Evolutionary conservation across 73 alveolate genomes (phyloP).

Genomic region (Paraurostyla sp.): DNA sequence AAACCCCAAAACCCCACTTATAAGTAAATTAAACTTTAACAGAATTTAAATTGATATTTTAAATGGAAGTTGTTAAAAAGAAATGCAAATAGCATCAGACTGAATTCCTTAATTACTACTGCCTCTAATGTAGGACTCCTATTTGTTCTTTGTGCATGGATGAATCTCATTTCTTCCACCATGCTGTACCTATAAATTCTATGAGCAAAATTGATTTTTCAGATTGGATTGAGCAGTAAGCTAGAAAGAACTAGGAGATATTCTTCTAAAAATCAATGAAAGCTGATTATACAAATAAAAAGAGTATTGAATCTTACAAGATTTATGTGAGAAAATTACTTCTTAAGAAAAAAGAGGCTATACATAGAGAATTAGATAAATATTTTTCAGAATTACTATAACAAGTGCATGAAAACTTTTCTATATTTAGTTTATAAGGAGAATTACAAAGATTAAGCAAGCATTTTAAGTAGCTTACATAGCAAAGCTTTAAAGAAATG

Average conservation of each 20-base stretch:
- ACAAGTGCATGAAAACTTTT: constrained; percentile 14
- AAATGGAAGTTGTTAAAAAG: not conserved
- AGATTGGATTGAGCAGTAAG: constrained; percentile 46
- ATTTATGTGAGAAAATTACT: constrained; percentile 42
- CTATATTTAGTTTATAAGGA: constrained; percentile 12
- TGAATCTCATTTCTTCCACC: constrained; percentile 62
- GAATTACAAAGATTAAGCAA: constrained; percentile 15
- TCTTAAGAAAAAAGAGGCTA: constrained; percentile 30
- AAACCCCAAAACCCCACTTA: too few species aligned
- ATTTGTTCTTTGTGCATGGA: constrained; percentile 52
- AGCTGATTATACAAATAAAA: not conserved
- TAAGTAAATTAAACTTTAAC: too few species aligned
- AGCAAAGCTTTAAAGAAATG: constrained; percentile 7
- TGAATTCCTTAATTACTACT: not conserved
- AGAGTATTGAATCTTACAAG: constrained; percentile 44
- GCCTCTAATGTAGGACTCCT: constrained; percentile 7
- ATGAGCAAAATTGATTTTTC: constrained; percentile 32
- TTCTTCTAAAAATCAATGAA: not conserved
- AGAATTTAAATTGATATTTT: too few species aligned
- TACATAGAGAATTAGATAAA: constrained; percentile 18
- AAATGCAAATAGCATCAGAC: not conserved
- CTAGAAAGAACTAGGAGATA: constrained; percentile 14
- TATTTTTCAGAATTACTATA: not conserved
- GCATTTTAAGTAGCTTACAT: constrained; percentile 32
- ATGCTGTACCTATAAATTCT: constrained; percentile 40